These are phyloP conservation scores for Melampsora larici-populina DNA, from an alignment of 1,284 basidiomycete species.

Conservation along the genomic window DNA sequence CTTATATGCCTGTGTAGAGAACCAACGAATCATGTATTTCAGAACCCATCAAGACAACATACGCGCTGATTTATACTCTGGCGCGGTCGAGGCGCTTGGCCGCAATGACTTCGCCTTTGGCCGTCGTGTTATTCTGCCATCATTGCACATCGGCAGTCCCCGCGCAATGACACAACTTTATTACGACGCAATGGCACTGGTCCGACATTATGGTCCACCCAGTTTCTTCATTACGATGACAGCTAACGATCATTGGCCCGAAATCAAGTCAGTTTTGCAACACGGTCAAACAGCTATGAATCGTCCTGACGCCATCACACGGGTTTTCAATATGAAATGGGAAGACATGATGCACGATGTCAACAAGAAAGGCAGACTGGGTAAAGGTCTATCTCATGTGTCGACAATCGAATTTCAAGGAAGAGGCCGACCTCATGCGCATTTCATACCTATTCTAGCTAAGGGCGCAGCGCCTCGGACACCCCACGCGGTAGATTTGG, in stretches of 20 bases:
- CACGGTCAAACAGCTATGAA: neutral
- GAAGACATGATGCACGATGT: constrained; percentile 52
- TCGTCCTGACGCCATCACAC: neutral
- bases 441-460: constrained; percentile 55
- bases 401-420: constrained; percentile 61
- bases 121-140: neutral
- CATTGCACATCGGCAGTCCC: neutral
- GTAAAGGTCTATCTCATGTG: constrained; percentile 53
- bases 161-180: constrained; percentile 11
- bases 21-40: neutral
- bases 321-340: neutral
- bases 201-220: neutral
- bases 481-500: constrained; percentile 55
- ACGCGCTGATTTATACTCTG: no score
- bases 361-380: constrained; percentile 54
- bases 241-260: constrained; percentile 54
- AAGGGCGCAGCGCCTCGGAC: constrained; percentile 52
- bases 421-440: constrained; percentile 59
- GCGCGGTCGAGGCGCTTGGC: neutral
- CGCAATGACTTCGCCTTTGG: neutral
- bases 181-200: constrained; percentile 2
- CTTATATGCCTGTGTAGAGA: neutral
- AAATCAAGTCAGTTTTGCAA: neutral
- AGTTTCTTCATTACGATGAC: constrained; percentile 31
- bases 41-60: neutral